Percentiles rank a stretch among this genome's conserved stretches.
Evolutionary conservation across 805 yeast species (phyloP).

Genomic region (Wickerhamomyces chaumierensis): DNA sequence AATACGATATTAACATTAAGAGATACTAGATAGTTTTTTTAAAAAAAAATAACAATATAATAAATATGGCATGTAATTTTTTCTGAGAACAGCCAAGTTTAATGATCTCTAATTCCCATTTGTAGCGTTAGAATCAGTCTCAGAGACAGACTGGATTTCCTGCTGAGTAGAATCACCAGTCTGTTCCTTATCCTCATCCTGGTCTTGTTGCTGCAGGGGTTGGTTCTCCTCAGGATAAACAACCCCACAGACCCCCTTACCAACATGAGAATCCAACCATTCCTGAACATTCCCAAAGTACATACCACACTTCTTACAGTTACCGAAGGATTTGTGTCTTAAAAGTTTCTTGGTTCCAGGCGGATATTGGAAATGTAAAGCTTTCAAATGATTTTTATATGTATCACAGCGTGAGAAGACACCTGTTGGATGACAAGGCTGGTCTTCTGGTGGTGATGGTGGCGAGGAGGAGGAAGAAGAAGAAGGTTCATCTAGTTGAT

Average conservation of each 20-base stretch:
- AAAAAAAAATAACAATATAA: no score
- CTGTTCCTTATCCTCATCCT: no score
- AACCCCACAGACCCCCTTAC: constrained; percentile 20
- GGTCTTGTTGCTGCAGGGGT: neutral
- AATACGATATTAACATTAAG: no score
- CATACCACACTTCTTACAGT: constrained; percentile 66
- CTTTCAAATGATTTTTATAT: constrained; percentile 81
- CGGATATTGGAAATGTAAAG: constrained; percentile 84
- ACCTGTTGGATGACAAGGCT: constrained; percentile 68
- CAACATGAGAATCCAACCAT: constrained; percentile 74
- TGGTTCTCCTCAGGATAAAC: neutral
- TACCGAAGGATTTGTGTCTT: constrained; percentile 56
- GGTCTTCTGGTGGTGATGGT: constrained; percentile 1
- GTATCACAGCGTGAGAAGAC: constrained; percentile 86
- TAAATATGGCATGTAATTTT: no score
- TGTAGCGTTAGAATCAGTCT: no score
- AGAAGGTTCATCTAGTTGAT: no score
- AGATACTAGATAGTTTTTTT: no score
- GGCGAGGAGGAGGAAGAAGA: no score
- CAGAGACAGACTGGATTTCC: no score
- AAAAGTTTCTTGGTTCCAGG: constrained; percentile 74
- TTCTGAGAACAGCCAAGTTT: no score
- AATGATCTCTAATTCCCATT: no score
- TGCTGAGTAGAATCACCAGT: no score
- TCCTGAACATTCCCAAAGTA: constrained; percentile 59